Base-by-base conservation (phyloP, 2,329 filamentous ascomycete species). In the Capronia epimyces region DNA sequence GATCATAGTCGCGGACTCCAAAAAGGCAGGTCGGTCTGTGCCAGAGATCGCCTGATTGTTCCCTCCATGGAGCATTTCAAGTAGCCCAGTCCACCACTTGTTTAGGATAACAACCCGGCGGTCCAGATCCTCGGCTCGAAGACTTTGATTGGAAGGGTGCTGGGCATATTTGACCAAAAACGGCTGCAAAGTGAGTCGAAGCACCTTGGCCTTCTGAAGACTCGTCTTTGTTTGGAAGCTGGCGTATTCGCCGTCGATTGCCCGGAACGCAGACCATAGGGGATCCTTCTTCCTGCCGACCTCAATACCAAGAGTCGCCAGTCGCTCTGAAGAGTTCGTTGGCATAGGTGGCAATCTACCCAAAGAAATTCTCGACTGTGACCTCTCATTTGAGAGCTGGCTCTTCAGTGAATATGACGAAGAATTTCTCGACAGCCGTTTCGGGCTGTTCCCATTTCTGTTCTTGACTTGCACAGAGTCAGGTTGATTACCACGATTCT, bases 81-180 rank as follows among this genome's bases (percentile, higher is more conserved):
- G 71, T 32, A 95, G 73, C 1, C 81, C 83, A 37, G 77, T 84
- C 90, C 90, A 96, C 90, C 90, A 96, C 64, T 87, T 90, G 66
- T 93, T 88, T 51, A 95, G 71, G 42, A 94, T 87, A 39, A 82
- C 82, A 1, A 86, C 80, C 53, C 90, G 79, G 29, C 86, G 80
- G 62, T 96, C 89, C 39, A 95, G 69, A 65, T 95, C 88, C 69
- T 95, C 88, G 1, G 87, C 76, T n/a, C 79, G 74, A 40, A 95
- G 73, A 13, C 67, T 72, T 56, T 74, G 75, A 61, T 81, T 84
- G 7, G 86, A 88, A 1, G 80, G 71, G 62, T 91, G 84, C 27
- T 78, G 71, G 53, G 79, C 78, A 61, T 89, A 83, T 45, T 79
- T 82, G 50, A 81, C 78, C 37, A 96, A 71, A 62, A 95, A 95